Base-by-base conservation (phyloP, 148 eudicot genomes). In the Polygonum maritimum region DNA sequence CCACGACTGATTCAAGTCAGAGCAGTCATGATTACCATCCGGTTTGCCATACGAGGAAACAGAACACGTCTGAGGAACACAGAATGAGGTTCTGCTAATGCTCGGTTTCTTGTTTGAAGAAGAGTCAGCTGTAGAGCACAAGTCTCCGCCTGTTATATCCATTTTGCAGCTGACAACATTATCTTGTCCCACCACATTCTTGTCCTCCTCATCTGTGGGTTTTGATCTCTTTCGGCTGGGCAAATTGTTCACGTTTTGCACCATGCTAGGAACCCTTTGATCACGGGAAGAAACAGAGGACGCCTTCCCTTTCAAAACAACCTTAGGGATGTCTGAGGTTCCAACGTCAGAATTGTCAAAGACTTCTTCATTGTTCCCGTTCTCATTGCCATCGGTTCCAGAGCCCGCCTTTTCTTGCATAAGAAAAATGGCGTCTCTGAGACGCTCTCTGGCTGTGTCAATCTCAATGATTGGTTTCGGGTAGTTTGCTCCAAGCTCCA, bases 121-220 rank as follows among this genome's bases (percentile, higher is more conserved):
- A 21, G 98, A 95, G 83, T 89, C 96, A 31, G 92, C 98, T 0
- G 98, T 92, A 2, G 98, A 92, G 80, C 86, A 82, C 86, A 85
- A 63, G 74, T 93, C 96, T 82, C 88, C 92, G 69, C 89, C 89
- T 48, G 76, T 54, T 15, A 71, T 48, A 73, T 77, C 82, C 7
- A 47, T 74, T 5, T 88, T 73, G 76, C 75, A 33, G 55, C 74
- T 76, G 33, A 48, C 60, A 76, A 40, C 41, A 77, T 83, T 81
- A 76, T 78, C 78, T 65, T 76, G 74, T n/a, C 48, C 72, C 40
- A 51, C 71, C n/a, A n/a, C 67, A 76, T 58, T 67, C 9, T 10
- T 41, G 69, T 82, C 84, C 31, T 83, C 92, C 21, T 80, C 84
- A 9, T 21, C 16, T 0, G 2, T 51, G 15, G 54, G 49, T 49